A percentile compares a stretch with the other conserved stretches of the same genome.
Evolutionary conservation across 345 rosid genomes (phyloP).

Genomic region (Linum trigynum): DNA sequence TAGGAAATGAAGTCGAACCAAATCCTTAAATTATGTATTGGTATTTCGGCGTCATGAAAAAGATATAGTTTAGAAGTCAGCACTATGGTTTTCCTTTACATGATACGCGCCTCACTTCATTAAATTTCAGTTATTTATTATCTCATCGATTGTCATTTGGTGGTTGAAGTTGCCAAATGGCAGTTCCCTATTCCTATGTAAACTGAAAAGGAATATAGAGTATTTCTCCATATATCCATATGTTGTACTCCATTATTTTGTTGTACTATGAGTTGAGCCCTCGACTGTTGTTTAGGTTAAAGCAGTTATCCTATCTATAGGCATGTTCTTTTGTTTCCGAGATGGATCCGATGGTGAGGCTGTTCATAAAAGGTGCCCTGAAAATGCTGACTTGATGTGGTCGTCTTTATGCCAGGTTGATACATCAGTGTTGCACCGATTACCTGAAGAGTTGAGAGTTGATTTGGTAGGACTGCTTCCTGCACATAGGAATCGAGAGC

Average conservation of each 20-base stretch:
- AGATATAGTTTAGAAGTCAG: too few relatives aligned
- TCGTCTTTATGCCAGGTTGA: constrained; percentile 78
- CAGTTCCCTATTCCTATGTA: background rate
- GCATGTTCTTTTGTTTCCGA: constrained; percentile 15
- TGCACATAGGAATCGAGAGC: constrained; percentile 36
- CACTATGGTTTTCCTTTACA: too few relatives aligned
- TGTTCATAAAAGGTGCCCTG: constrained; percentile 12
- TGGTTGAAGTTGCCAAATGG: too few relatives aligned
- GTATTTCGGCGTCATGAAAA: too few relatives aligned
- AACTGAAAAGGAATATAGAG: background rate
- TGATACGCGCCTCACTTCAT: too few relatives aligned
- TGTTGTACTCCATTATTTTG: background rate
- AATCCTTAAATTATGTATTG: too few relatives aligned
- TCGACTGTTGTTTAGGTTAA: constrained; percentile 13
- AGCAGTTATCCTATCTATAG: constrained; percentile 17
- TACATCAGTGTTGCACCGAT: constrained; percentile 57
- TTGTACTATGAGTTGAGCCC: background rate
- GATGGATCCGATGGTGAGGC: constrained; percentile 23
- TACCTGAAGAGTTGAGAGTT: constrained; percentile 72
- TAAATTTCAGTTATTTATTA: too few relatives aligned
- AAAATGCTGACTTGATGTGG: constrained; percentile 53
- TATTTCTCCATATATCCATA: too few relatives aligned
- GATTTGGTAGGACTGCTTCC: constrained; percentile 62
- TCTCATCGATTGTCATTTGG: too few relatives aligned
- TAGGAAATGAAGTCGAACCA: too few relatives aligned